Evolutionary conservation across 352 stramenopile genomes (phyloP), one percentile per base, ranked within the genome.

Genomic region (Chrysophaeum taylorii): DNA sequence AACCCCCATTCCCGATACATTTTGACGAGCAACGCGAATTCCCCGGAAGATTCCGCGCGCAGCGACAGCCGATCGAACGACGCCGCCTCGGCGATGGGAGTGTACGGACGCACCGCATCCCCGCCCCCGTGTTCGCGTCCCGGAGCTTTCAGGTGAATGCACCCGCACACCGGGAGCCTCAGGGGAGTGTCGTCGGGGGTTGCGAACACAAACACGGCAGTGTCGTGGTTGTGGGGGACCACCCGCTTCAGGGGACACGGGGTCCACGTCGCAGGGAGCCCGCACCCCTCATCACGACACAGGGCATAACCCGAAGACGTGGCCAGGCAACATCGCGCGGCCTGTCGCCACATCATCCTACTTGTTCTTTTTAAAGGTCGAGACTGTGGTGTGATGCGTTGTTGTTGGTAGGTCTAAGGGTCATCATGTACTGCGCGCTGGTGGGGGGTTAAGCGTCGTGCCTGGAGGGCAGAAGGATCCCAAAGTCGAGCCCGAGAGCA

Each of bases 61-160:
- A 18, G 9, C 39, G 39, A 12, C 39, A 21, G 12, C 39, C 12
- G 12, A 12, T 45, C 39, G 39, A 12, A 21, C 39, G 9, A 12
- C 39, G 23, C 50, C 25, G n/a, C 23, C 25, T 62, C 50, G 50
- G 7, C 14, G 50, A 62, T 37, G 15, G 50, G 50, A 2, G 50
- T 62, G 50, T 62, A 62, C 25, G 50, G 25, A 9, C 50, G 50
- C 7, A 62, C 50, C 2, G 27, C 57, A 31, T 62, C 50, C 25
- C 50, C 50, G 50, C 50, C 50, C 25, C 50, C 50, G 50, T 62
- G 50, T 31, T 62, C 50, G 25, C 50, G 23, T 25, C 50, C 50
- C 25, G 25, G 50, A 25, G 50, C 50, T 2, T 31, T 25, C 4
- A 62, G 25, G 4, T 39, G 23, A 5, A 62, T 2, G 50, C 50